A percentile compares a stretch with the other conserved stretches of the same genome.
These are phyloP conservation scores for Halophytophthora polymorphica DNA, from an alignment of 352 stramenopile genomes.

Conservation along the genomic window DNA sequence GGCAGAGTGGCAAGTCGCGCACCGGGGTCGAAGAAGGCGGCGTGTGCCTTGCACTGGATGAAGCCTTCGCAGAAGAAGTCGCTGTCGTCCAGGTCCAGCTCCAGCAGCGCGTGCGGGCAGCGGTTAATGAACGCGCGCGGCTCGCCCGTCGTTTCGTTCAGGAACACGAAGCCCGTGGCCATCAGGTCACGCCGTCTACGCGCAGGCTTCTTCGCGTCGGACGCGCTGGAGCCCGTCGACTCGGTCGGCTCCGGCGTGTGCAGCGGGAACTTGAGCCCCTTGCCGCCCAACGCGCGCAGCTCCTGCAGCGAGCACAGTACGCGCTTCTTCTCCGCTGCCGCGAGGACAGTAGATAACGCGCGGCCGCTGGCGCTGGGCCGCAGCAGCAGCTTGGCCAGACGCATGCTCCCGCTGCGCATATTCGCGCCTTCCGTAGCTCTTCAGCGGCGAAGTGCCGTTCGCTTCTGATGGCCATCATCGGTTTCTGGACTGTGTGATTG, in stretches of 20 bases:
- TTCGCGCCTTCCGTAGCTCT: too few relatives aligned
- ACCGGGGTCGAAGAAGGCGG: conserved; percentile 76
- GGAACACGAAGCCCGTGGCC: conserved; percentile 66
- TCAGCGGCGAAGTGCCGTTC: too few relatives aligned
- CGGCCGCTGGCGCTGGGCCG: conserved; percentile 8
- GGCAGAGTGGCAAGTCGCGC: conserved; percentile 1
- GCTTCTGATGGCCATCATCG: too few relatives aligned
- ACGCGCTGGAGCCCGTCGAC: conserved; percentile 1
- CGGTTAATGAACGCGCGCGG: conserved; percentile 64
- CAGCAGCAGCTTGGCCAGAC: conserved; percentile 11
- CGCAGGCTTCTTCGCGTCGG: neutral
- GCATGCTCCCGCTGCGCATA: neutral
- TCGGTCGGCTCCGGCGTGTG: conserved; percentile 6
- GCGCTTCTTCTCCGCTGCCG: conserved; percentile 6
- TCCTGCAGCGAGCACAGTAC: conserved; percentile 61
- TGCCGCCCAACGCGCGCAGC: conserved; percentile 33
- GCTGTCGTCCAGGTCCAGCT: conserved; percentile 77
- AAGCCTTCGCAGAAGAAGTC: conserved; percentile 82
- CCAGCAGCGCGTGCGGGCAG: conserved; percentile 65
- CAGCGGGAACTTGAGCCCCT: conserved; percentile 64
- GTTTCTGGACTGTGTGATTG: too few relatives aligned
- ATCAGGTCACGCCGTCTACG: conserved; percentile 25
- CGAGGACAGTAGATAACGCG: conserved; percentile 14
- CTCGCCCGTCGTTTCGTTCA: conserved; percentile 33
- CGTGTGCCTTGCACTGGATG: conserved; percentile 79